These are phyloP conservation scores for Coemansia sp. DNA, from an alignment of 192 early-diverging fungal genomes.

Conservation along the genomic window DNA sequence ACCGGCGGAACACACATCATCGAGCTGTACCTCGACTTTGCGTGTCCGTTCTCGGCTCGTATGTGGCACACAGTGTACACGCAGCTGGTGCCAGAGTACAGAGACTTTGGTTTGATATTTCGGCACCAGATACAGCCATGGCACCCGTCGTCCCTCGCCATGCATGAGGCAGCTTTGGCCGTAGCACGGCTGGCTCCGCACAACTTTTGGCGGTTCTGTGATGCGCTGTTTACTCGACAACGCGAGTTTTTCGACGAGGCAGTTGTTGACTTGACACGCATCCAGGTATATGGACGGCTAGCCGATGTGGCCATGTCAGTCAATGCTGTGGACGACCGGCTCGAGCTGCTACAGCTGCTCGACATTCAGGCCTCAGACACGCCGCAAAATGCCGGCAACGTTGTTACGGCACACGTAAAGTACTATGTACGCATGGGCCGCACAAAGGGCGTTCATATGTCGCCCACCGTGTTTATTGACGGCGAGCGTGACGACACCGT, in stretches of 20 bases:
- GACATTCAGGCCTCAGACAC: conserved; percentile 30
- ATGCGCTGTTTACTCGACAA: conserved; percentile 63
- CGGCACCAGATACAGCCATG: conserved; percentile 85
- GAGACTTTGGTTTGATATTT: conserved; percentile 59
- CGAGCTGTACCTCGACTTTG: conserved; percentile 48
- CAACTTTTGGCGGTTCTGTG: conserved; percentile 58
- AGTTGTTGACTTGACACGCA: conserved; percentile 58
- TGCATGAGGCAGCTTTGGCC: conserved; percentile 76
- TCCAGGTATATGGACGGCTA: conserved; percentile 57
- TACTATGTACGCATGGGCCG: conserved; percentile 65
- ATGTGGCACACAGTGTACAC: conserved; percentile 56
- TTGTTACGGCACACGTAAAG: conserved; percentile 69
- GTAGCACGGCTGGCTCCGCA: conserved; percentile 61
- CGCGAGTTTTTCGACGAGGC: conserved; percentile 65
- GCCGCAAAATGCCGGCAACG: conserved; percentile 66
- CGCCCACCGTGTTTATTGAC: conserved; percentile 72
- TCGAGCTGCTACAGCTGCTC: conserved; percentile 55
- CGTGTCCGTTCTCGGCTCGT: conserved; percentile 68
- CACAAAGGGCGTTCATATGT: conserved; percentile 74
- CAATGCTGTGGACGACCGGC: conserved; percentile 53
- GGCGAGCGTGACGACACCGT: conserved; percentile 64
- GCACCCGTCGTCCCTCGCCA: conserved; percentile 72
- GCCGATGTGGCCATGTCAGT: conserved; percentile 52
- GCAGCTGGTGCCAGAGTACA: conserved; percentile 60
- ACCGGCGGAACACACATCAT: neutral